phyloP scores from a whole-genome alignment of 176 grass and related monocot genomes.

The Microstegium vimineum region DNA sequence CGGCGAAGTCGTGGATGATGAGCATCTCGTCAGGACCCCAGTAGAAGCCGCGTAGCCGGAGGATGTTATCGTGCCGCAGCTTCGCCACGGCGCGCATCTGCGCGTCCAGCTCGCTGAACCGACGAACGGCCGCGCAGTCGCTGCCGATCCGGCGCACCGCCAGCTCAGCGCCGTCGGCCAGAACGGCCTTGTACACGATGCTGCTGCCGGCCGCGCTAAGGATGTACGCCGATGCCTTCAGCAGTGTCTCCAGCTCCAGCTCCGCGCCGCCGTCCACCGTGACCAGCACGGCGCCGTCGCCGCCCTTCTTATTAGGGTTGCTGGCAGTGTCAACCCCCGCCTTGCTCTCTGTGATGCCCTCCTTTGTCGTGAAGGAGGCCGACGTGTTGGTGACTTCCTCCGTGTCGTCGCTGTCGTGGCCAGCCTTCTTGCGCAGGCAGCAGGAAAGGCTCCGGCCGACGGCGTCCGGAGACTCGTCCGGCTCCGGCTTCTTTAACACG shows the following conservation, averaged over 20 bases:
- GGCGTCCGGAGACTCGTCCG: conserved; percentile 26
- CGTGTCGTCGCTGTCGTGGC: conserved; percentile 43
- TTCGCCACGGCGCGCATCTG: conserved; percentile 66
- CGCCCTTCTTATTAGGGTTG: conserved; percentile 37
- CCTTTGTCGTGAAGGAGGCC: conserved; percentile 41
- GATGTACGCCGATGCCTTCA: conserved; percentile 90
- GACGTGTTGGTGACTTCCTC: conserved; percentile 61
- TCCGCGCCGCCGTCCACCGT: conserved; percentile 61
- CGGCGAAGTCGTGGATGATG: conserved; percentile 82
- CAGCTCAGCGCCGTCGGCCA: conserved; percentile 52
- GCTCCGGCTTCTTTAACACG: conserved; percentile 45
- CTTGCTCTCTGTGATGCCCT: not conserved
- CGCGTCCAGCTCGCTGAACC: conserved; percentile 66
- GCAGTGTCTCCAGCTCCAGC: conserved; percentile 76
- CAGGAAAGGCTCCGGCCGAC: conserved; percentile 44
- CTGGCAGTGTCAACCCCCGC: not conserved
- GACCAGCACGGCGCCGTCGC: conserved; percentile 36
- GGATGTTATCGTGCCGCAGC: conserved; percentile 64
- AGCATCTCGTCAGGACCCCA: conserved; percentile 93
- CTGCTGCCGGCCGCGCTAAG: conserved; percentile 56
- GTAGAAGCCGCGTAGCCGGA: conserved; percentile 79
- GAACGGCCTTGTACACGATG: conserved; percentile 91
- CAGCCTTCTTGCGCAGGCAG: conserved; percentile 61
- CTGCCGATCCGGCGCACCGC: conserved; percentile 82
- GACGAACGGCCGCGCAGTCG: conserved; percentile 36